These are phyloP conservation scores for Epichloe uncinata DNA, from an alignment of 2,329 filamentous ascomycete species.

Conservation along the genomic window DNA sequence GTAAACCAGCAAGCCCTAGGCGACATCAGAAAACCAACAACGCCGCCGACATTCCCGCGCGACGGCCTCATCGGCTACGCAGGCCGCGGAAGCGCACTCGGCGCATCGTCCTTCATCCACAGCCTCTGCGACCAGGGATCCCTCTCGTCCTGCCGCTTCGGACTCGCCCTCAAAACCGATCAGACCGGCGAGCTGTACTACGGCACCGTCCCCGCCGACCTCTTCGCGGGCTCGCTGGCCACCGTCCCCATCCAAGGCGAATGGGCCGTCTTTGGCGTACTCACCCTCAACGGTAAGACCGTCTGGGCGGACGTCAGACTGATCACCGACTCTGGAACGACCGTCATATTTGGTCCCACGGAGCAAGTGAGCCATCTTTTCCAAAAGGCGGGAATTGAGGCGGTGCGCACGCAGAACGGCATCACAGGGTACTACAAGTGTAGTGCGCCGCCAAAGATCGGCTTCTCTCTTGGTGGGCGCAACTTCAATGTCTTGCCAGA, in stretches of 20 bases:
- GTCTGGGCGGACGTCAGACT: constrained; percentile 3
- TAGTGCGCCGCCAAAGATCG: constrained; percentile 7
- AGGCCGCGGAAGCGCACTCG: constrained; percentile 4
- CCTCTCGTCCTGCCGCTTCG: constrained; percentile 11
- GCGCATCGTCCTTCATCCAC: constrained; percentile 7
- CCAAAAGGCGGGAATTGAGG: constrained; percentile 7
- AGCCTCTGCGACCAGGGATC: constrained; percentile 8
- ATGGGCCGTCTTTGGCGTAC: not conserved
- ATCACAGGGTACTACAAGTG: constrained; percentile 10
- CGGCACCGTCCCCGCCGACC: constrained; percentile 7
- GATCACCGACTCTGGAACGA: constrained; percentile 9
- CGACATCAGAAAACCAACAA: too few species aligned
- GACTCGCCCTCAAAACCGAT: constrained; percentile 9
- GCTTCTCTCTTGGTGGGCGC: constrained; percentile 6
- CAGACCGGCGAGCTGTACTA: constrained; percentile 10
- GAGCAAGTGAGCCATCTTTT: constrained; percentile 6
- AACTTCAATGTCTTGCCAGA: constrained; percentile 10
- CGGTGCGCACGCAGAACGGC: constrained; percentile 3
- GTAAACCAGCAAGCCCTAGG: too few species aligned
- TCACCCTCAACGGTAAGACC: not conserved
- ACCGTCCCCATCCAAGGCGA: not conserved
- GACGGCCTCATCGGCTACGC: constrained; percentile 11
- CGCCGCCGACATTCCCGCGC: constrained; percentile 7
- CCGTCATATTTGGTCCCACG: constrained; percentile 10
- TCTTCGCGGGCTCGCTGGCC: not conserved